Evolutionary conservation across 805 yeast species (phyloP).

Genomic region (Cyberlindnera nakhonratchasimensis): DNA sequence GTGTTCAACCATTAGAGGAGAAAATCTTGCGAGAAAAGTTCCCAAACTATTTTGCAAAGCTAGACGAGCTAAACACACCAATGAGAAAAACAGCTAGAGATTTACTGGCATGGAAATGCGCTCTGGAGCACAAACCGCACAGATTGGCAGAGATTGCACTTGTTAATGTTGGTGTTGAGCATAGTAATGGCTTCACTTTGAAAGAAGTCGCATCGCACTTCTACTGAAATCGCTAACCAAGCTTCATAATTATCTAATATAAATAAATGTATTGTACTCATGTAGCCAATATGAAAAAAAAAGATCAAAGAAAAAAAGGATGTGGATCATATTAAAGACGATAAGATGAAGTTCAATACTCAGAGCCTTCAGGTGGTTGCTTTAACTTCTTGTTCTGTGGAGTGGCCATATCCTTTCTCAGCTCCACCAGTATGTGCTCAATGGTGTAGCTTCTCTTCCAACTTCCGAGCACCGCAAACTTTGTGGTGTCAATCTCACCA

Average conservation of each 20-base stretch:
- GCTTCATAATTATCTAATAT: too few species aligned
- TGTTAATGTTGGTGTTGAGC: slow-evolving; percentile 3
- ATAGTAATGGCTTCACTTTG: neutral
- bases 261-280: neutral
- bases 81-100: slow-evolving; percentile 15
- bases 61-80: slow-evolving; percentile 14
- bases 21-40: slow-evolving; percentile 10
- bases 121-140: slow-evolving; percentile 11
- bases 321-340: too few species aligned
- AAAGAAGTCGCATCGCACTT: slow-evolving; percentile 7
- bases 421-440: slow-evolving; percentile 87
- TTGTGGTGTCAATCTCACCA: slow-evolving; percentile 52
- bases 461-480: slow-evolving; percentile 61
- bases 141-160: slow-evolving; percentile 7
- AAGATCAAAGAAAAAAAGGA: too few species aligned
- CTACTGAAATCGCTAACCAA: too few species aligned
- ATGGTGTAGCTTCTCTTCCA: slow-evolving; percentile 93
- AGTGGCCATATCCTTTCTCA: slow-evolving; percentile 87
- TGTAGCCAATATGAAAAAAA: neutral
- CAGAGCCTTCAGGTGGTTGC: slow-evolving; percentile 90
- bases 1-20: slow-evolving; percentile 18
- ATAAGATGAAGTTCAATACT: slow-evolving; percentile 35
- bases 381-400: slow-evolving; percentile 76
- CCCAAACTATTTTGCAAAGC: slow-evolving; percentile 22
- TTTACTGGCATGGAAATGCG: slow-evolving; percentile 17